phyloP scores from a whole-genome alignment of 2,329 filamentous ascomycete species.

The Xylariaceae sp. region DNA sequence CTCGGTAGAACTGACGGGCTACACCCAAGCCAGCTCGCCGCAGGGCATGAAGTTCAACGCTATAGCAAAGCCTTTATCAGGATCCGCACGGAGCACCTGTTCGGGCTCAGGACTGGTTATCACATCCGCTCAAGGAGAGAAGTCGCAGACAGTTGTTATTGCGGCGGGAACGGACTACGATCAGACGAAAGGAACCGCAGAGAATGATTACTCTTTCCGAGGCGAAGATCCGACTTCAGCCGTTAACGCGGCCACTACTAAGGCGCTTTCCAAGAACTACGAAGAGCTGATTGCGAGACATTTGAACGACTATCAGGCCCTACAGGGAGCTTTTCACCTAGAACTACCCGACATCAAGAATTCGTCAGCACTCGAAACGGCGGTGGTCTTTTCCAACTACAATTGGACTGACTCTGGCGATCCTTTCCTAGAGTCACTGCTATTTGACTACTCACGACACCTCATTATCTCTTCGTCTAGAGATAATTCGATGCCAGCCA shows the following conservation, averaged over 20 bases:
- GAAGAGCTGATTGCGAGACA: conserved; percentile 45
- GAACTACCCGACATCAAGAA: conserved; percentile 50
- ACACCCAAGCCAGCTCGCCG: conserved; percentile 13
- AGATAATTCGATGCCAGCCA: conserved; percentile 57
- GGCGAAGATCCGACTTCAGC: conserved; percentile 50
- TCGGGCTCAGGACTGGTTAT: conserved; percentile 36
- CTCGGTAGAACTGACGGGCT: conserved; percentile 18
- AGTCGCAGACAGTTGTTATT: conserved; percentile 48
- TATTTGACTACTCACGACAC: conserved; percentile 60
- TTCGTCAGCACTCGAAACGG: conserved; percentile 49
- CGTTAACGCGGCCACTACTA: conserved; percentile 44
- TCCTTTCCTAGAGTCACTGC: conserved; percentile 57
- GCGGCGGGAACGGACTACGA: conserved; percentile 57
- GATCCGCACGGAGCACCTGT: conserved; percentile 19
- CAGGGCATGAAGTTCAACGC: conserved; percentile 26
- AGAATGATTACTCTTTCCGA: conserved; percentile 52
- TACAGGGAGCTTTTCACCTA: conserved; percentile 49
- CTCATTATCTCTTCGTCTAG: conserved; percentile 62
- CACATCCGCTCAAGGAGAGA: conserved; percentile 30
- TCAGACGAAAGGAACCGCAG: conserved; percentile 52
- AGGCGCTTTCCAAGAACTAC: conserved; percentile 42
- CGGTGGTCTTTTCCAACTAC: conserved; percentile 42
- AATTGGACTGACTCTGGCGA: conserved; percentile 46
- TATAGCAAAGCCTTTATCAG: conserved; percentile 9
- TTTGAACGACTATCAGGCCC: conserved; percentile 47